Evolutionary conservation across 208 protist genomes (phyloP).

Genomic region (Trypanosoma platydactyli): DNA sequence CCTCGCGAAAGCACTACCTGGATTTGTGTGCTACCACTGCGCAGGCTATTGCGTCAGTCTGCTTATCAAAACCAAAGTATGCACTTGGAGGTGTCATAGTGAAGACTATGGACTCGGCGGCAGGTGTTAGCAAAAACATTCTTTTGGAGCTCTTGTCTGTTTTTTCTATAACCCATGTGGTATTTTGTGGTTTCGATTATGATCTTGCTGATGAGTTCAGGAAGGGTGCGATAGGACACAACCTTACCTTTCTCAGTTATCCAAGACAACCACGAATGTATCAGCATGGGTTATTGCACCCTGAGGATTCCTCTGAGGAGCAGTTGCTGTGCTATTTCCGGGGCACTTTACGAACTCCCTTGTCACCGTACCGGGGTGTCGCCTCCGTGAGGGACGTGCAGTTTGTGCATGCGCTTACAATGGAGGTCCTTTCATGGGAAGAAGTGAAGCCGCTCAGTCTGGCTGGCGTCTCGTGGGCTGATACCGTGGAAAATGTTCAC

Average conservation of each 20-base stretch:
- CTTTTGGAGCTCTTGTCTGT: slow-evolving; percentile 71
- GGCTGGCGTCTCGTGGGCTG: slow-evolving; percentile 63
- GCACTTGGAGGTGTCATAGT: slow-evolving; percentile 71
- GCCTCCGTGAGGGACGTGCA: slow-evolving; percentile 60
- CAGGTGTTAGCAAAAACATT: slow-evolving; percentile 53
- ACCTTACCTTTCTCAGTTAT: slow-evolving; percentile 48
- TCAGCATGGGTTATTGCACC: slow-evolving; percentile 26
- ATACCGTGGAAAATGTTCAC: slow-evolving; percentile 49
- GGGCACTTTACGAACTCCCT: slow-evolving; percentile 57
- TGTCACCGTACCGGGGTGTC: slow-evolving; percentile 56
- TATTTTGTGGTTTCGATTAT: slow-evolving; percentile 62
- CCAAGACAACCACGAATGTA: slow-evolving; percentile 40
- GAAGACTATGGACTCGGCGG: slow-evolving; percentile 75
- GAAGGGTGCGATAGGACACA: slow-evolving; percentile 46
- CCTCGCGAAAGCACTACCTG: slow-evolving; percentile 74
- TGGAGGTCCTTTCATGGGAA: slow-evolving; percentile 47
- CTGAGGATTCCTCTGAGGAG: slow-evolving; percentile 27
- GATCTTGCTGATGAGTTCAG: slow-evolving; percentile 52
- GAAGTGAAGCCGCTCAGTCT: slow-evolving; percentile 57
- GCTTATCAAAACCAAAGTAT: slow-evolving; percentile 46
- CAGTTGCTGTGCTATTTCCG: slow-evolving; percentile 71
- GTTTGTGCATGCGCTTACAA: slow-evolving; percentile 65
- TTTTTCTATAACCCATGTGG: slow-evolving; percentile 78
- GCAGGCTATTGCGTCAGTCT: slow-evolving; percentile 53
- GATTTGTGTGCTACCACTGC: slow-evolving; percentile 66